These are phyloP conservation scores for Mycotypha africana DNA, from an alignment of 371 early-diverging fungal genomes.

Conservation along the genomic window DNA sequence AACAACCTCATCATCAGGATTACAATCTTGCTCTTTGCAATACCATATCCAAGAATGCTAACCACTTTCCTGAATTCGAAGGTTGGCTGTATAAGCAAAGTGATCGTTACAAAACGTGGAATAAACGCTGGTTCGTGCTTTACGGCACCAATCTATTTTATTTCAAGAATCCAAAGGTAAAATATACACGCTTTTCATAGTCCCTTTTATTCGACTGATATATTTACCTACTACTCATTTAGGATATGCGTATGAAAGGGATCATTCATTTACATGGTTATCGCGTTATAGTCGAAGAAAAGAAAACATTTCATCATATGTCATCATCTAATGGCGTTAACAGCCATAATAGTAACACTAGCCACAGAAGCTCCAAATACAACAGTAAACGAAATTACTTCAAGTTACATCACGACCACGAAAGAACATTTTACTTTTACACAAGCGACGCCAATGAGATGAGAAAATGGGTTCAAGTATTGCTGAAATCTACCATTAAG, in stretches of 20 bases:
- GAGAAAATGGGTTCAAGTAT: constrained; percentile 55
- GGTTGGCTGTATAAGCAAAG: constrained; percentile 64
- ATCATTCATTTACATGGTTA: constrained; percentile 52
- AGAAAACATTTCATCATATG: too few relatives aligned
- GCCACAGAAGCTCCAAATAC: background rate
- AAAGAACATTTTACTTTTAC: constrained; percentile 59
- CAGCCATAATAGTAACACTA: constrained; percentile 16
- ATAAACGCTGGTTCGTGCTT: constrained; percentile 62
- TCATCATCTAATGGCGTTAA: constrained; percentile 46
- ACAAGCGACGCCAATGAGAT: constrained; percentile 44
- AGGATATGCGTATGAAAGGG: constrained; percentile 48
- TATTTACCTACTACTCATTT: too few relatives aligned
- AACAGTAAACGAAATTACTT: constrained; percentile 55
- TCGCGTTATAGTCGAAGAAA: constrained; percentile 46
- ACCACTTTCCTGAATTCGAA: constrained; percentile 49
- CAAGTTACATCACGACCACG: constrained; percentile 53
- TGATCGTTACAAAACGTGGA: constrained; percentile 60
- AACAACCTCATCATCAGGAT: too few relatives aligned
- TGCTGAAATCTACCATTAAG: constrained; percentile 67
- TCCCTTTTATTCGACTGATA: too few relatives aligned
- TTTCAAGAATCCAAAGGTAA: constrained; percentile 56
- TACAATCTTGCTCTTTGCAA: too few relatives aligned
- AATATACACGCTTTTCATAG: too few relatives aligned
- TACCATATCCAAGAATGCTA: too few relatives aligned
- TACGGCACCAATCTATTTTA: constrained; percentile 54